Conservation (phyloP, 1,284 basidiomycete genomes). For the Pseudozyma tsukubaensis region DNA sequence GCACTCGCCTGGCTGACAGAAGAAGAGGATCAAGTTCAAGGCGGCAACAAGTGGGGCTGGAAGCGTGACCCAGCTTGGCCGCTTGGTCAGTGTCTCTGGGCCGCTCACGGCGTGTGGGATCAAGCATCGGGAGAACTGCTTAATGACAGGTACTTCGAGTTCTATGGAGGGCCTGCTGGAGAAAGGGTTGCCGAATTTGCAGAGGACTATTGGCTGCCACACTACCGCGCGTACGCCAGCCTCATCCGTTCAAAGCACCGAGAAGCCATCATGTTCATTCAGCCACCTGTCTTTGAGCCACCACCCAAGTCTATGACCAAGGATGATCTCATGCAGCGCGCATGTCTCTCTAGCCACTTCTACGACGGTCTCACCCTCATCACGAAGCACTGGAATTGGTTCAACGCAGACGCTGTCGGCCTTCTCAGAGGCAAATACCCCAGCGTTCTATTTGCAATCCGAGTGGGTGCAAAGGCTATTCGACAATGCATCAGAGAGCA, state of each 20-base stretch:
- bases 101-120: slow-evolving; percentile 93
- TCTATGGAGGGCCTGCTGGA: slow-evolving; percentile 59
- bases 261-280: slow-evolving; percentile 88
- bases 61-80: slow-evolving; percentile 80
- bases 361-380: slow-evolving; percentile 85
- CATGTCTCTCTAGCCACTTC: slow-evolving; percentile 86
- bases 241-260: slow-evolving; percentile 81
- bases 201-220: slow-evolving; percentile 83
- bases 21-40: slow-evolving; percentile 49
- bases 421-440: slow-evolving; percentile 85
- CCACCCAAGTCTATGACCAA: slow-evolving; percentile 74
- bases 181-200: slow-evolving; percentile 75
- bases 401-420: slow-evolving; percentile 80
- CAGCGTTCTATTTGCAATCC: slow-evolving; percentile 71
- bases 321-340: slow-evolving; percentile 77
- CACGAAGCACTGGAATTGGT: slow-evolving; percentile 78
- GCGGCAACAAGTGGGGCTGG: slow-evolving; percentile 78
- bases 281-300: slow-evolving; percentile 88
- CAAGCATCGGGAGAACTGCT: slow-evolving; percentile 76
- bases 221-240: slow-evolving; percentile 77
- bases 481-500: slow-evolving; percentile 85
- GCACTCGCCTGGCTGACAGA: slow-evolving; percentile 60
- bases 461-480: slow-evolving; percentile 83
- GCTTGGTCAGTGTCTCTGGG: slow-evolving; percentile 88
- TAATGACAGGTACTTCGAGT: slow-evolving; percentile 81